Percentiles rank a stretch among this genome's conserved stretches.
Evolutionary conservation across 805 yeast genomes (phyloP).

Genomic region (Kodamaea kakaduensis): DNA sequence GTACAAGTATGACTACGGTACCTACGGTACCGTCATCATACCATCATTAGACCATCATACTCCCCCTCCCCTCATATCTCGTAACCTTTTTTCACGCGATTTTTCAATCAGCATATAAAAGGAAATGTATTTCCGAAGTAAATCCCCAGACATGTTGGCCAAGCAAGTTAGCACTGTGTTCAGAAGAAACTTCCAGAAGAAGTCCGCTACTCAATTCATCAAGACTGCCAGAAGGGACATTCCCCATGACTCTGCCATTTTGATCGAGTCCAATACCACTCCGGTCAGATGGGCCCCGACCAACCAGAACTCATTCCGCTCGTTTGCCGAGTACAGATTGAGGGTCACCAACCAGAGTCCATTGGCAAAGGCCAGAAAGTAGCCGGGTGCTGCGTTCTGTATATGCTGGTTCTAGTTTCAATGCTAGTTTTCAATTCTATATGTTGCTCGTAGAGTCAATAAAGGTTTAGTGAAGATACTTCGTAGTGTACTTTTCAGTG

Average conservation of each 20-base stretch:
- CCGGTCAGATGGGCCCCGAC: slow-evolving; percentile 35
- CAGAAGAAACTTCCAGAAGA: slow-evolving; percentile 25
- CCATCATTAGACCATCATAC: no score
- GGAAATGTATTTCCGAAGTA: slow-evolving; percentile 1
- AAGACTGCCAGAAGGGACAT: slow-evolving; percentile 17
- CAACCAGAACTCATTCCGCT: slow-evolving; percentile 36
- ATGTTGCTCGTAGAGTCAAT: slow-evolving; percentile 1
- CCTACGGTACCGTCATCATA: no score
- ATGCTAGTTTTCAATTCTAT: slow-evolving; percentile 6
- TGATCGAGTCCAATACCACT: slow-evolving; percentile 15
- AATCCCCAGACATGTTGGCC: slow-evolving; percentile 9
- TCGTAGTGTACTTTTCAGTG: no score
- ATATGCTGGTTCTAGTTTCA: not conserved
- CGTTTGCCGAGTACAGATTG: slow-evolving; percentile 44
- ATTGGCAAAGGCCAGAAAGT: slow-evolving; percentile 26
- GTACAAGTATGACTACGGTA: no score
- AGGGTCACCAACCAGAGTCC: slow-evolving; percentile 40
- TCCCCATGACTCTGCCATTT: slow-evolving; percentile 7
- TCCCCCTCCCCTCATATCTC: no score
- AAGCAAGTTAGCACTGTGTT: slow-evolving; percentile 24
- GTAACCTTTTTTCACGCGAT: no score
- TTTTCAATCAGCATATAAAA: slow-evolving; percentile 5
- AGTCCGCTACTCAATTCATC: slow-evolving; percentile 23
- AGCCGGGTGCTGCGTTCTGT: not conserved
- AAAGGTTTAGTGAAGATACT: not conserved